Evolutionary conservation across 2,329 filamentous ascomycete species (phyloP), one percentile per base, ranked within the genome.

Genomic region (Aspergillus sp.): DNA sequence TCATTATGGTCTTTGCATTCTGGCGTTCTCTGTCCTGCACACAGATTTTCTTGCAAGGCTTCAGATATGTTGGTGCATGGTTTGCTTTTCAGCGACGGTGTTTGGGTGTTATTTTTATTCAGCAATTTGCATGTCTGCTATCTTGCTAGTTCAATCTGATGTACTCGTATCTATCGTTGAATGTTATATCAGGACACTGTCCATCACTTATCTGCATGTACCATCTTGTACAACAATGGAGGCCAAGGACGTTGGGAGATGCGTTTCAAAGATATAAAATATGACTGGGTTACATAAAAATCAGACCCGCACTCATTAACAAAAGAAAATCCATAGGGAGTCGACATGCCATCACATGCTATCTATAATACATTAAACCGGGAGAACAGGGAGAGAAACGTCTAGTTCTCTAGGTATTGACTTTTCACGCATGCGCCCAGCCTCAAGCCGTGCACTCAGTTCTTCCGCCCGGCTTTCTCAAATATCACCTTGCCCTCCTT

Each of bases 401-500:
- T 42, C n/a, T 17, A 42, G 40, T 7, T 8, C 40, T 42, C 19
- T 20, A 50, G 58, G 5, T 50, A 50, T 46, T 30, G 51, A 47
- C 50, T 48, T 47, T 43, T 49, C 40, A 45, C 14, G 16, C 40
- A n/a, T 17, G 32, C 41, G 14, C n/a, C 22, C 40, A 51, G 17
- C 16, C 36, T 43, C 30, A 47, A 10, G 35, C 9, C 22, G 26
- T 16, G 30, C 13, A 45, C 49, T 56, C 58, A 65, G 16, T 50
- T 59, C 46, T 58, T 59, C 51, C 57, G 55, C 17, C 41, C 54
- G 16, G 60, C 53, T 51, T 69, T 65, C 61, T 84, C 78, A 61
- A 90, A 84, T 35, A 77, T 76, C n/a, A 87, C 85, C 68, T 87
- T 87, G 16, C 86, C 86, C 58, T 84, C 82, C 60, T 77, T 75